These are phyloP conservation scores for Curvularia hawaiiensis DNA, from an alignment of 2,329 filamentous ascomycete genomes.

Conservation along the genomic window DNA sequence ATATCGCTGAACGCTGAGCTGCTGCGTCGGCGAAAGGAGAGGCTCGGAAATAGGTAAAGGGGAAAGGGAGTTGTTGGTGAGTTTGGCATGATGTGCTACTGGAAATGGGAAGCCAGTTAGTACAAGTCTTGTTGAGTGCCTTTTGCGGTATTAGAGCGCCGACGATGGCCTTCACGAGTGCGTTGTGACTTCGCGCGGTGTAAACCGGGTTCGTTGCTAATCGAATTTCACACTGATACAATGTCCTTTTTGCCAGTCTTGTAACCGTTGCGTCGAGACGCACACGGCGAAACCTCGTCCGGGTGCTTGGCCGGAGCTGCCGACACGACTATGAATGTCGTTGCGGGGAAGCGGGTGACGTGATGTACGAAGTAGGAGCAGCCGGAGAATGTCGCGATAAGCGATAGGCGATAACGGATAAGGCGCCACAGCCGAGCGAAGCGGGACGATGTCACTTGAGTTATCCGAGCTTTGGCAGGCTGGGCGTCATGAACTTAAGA, in stretches of 20 bases:
- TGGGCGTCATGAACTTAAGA: neutral
- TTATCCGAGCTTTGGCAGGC: neutral
- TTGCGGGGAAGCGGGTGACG: conserved; percentile 28
- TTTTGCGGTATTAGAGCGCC: neutral
- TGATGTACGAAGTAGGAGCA: conserved; percentile 27
- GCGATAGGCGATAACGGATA: conserved; percentile 22
- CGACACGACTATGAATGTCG: neutral
- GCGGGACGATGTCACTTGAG: conserved; percentile 11
- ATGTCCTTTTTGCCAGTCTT: neutral
- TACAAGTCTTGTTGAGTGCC: neutral
- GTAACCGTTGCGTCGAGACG: neutral
- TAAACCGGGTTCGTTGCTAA: neutral
- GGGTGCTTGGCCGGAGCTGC: neutral
- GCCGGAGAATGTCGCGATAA: conserved; percentile 22
- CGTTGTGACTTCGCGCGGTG: neutral
- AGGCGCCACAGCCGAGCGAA: conserved; percentile 29
- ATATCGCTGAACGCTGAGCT: conserved; percentile 47
- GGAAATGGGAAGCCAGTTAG: neutral
- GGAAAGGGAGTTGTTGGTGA: conserved; percentile 49
- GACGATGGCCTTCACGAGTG: neutral
- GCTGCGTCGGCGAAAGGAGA: conserved; percentile 49
- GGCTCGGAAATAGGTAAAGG: conserved; percentile 46
- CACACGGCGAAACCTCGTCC: neutral
- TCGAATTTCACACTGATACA: neutral
- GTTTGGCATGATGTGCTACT: conserved; percentile 13